These are phyloP conservation scores for Trametes cinnabarina DNA, from an alignment of 768 basidiomycete species.

Conservation along the genomic window DNA sequence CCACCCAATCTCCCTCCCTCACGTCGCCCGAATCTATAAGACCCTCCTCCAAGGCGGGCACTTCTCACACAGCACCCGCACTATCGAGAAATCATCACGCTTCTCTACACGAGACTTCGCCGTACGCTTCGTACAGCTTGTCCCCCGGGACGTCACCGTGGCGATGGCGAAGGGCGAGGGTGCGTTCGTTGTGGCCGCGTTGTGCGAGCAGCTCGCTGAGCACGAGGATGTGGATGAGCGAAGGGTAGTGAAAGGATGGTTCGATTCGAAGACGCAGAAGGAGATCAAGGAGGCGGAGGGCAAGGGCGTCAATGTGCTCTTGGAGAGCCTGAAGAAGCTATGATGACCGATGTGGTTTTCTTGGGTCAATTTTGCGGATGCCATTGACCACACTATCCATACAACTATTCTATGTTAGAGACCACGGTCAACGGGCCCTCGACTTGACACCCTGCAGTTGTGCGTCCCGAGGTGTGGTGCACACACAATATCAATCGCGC, in stretches of 20 bases:
- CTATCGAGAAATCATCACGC: conserved; percentile 48
- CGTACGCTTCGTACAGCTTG: conserved; percentile 48
- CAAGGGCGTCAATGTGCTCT: conserved; percentile 71
- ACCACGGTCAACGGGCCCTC: no score
- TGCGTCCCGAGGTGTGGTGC: no score
- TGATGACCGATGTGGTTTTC: not conserved
- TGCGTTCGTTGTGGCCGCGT: conserved; percentile 72
- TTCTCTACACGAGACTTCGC: conserved; percentile 68
- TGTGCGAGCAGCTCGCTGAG: conserved; percentile 46
- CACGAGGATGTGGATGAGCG: conserved; percentile 40
- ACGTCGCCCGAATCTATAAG: conserved; percentile 84
- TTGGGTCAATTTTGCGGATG: not conserved
- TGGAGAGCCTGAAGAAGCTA: conserved; percentile 51
- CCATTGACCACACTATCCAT: not conserved
- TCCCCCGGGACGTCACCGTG: conserved; percentile 50
- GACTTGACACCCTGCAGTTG: no score
- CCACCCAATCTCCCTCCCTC: conserved; percentile 79
- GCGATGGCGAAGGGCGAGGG: conserved; percentile 64
- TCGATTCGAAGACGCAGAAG: conserved; percentile 46
- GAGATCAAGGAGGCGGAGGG: conserved; percentile 51
- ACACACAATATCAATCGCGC: no score
- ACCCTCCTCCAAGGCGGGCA: conserved; percentile 89
- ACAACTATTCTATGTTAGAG: no score
- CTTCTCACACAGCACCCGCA: conserved; percentile 60
- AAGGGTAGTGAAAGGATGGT: conserved; percentile 55